Evolutionary conservation across 2,329 filamentous ascomycete species (phyloP).

Genomic region (Aureobasidium sp.): DNA sequence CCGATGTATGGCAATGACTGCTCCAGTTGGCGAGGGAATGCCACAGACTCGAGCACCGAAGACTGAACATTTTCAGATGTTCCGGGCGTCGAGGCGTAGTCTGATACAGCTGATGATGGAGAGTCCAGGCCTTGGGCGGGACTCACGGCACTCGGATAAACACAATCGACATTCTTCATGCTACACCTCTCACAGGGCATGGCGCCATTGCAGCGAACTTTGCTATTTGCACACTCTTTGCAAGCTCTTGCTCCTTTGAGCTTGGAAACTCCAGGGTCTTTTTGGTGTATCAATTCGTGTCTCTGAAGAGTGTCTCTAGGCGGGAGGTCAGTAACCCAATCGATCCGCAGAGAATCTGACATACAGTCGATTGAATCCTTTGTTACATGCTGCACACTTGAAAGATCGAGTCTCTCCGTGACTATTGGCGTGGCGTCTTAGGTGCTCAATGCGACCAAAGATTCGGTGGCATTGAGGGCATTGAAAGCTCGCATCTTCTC

Average conservation of each 20-base stretch:
- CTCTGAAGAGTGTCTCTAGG: slow-evolving; percentile 24
- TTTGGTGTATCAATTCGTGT: slow-evolving; percentile 23
- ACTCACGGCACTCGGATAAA: slow-evolving; percentile 20
- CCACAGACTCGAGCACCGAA: neutral
- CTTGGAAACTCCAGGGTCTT: slow-evolving; percentile 18
- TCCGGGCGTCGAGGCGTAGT: neutral
- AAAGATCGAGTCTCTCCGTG: slow-evolving; percentile 22
- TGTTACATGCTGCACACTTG: slow-evolving; percentile 21
- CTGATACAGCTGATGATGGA: neutral
- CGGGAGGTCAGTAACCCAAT: neutral
- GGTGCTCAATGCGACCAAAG: slow-evolving; percentile 24
- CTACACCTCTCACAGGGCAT: slow-evolving; percentile 24
- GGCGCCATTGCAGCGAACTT: slow-evolving; percentile 27
- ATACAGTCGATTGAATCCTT: slow-evolving; percentile 23
- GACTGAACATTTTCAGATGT: neutral
- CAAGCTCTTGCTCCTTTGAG: slow-evolving; percentile 25
- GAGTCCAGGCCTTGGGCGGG: neutral
- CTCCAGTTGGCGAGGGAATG: neutral
- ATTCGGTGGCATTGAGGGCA: slow-evolving; percentile 20
- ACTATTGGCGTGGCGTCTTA: slow-evolving; percentile 23
- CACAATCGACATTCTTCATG: slow-evolving; percentile 21
- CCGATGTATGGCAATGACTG: neutral
- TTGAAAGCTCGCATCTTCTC: slow-evolving; percentile 14
- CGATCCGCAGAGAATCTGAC: neutral
- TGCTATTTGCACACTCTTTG: slow-evolving; percentile 24